Evolutionary conservation across 306 rosid species (phyloP).

Genomic region (Glycine tomentella): DNA sequence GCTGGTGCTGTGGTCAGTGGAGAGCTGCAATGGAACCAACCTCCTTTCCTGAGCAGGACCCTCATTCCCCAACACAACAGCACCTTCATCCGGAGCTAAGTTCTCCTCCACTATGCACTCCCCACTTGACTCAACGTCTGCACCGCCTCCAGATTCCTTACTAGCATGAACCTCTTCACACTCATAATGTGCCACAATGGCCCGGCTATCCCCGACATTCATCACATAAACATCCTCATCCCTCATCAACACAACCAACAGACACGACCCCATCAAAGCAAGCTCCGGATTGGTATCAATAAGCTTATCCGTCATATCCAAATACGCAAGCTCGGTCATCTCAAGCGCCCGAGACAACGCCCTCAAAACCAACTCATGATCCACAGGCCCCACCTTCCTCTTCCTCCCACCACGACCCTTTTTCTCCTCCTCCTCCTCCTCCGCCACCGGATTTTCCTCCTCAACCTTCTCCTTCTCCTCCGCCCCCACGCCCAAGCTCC

Average conservation of each 20-base stretch:
- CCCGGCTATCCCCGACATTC: slow-evolving; percentile 93
- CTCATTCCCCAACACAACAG: slow-evolving; percentile 44
- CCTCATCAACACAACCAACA: slow-evolving; percentile 87
- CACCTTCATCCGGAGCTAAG: slow-evolving; percentile 52
- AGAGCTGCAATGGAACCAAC: slow-evolving; percentile 82
- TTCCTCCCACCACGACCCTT: slow-evolving; percentile 56
- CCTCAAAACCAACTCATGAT: slow-evolving; percentile 74
- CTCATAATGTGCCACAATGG: slow-evolving; percentile 79
- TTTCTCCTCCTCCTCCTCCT: slow-evolving; percentile 48
- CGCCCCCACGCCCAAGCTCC: slow-evolving; percentile 60
- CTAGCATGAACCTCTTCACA: slow-evolving; percentile 59
- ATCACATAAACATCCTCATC: slow-evolving; percentile 92
- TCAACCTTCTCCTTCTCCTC: slow-evolving; percentile 68
- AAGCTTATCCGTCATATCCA: slow-evolving; percentile 90
- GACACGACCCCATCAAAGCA: slow-evolving; percentile 90
- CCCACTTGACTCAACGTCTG: slow-evolving; percentile 50
- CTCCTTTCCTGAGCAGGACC: slow-evolving; percentile 55
- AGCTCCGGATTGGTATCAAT: slow-evolving; percentile 85
- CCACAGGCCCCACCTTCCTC: slow-evolving; percentile 82
- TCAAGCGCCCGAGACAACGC: slow-evolving; percentile 84
- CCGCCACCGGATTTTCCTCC: slow-evolving; percentile 60
- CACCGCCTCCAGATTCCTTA: slow-evolving; percentile 39
- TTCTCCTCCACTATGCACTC: slow-evolving; percentile 75
- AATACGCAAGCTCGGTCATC: slow-evolving; percentile 75
- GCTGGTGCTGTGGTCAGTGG: slow-evolving; percentile 91